A percentile compares a stretch with the other conserved stretches of the same genome.
These are phyloP conservation scores for Auriscalpium microsporum DNA, from an alignment of 768 basidiomycete genomes.

Conservation along the genomic window DNA sequence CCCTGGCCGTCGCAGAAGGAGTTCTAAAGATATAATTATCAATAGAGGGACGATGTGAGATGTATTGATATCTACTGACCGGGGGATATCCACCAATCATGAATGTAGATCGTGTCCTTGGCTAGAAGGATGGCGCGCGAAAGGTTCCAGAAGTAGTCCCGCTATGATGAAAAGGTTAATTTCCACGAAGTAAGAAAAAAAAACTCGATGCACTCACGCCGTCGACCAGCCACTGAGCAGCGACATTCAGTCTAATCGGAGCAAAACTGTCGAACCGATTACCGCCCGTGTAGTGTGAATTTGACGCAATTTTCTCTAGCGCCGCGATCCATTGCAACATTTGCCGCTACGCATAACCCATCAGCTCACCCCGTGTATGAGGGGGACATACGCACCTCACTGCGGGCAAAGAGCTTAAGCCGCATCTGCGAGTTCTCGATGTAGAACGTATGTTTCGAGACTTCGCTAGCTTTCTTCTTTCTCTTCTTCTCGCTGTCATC, in stretches of 20 bases:
- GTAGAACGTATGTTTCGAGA: constrained; percentile 92
- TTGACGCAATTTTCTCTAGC: constrained; percentile 68
- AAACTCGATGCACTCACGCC: constrained; percentile 49
- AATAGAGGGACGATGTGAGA: not conserved
- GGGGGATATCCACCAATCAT: constrained; percentile 97
- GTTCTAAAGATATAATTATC: constrained; percentile 36
- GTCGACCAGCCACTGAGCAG: constrained; percentile 97
- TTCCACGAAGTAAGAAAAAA: not conserved
- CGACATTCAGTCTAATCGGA: constrained; percentile 85
- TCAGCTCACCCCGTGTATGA: constrained; percentile 1
- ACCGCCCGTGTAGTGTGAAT: constrained; percentile 66
- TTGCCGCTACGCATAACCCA: constrained; percentile 51
- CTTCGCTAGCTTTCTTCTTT: constrained; percentile 46
- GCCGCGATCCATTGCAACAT: constrained; percentile 97
- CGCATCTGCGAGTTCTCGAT: constrained; percentile 86
- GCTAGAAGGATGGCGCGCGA: constrained; percentile 87
- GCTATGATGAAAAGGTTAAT: constrained; percentile 32
- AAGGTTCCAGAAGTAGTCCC: constrained; percentile 98
- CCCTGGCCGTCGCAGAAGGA: constrained; percentile 77
- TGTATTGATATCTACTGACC: constrained; percentile 32
- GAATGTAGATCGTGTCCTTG: constrained; percentile 84
- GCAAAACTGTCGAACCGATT: constrained; percentile 95
- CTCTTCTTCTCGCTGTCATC: constrained; percentile 30
- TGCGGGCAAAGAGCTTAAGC: constrained; percentile 79
- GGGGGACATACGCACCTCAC: constrained; percentile 46